Conservation (phyloP, 805 yeast genomes). For the Candida gorgasii region DNA sequence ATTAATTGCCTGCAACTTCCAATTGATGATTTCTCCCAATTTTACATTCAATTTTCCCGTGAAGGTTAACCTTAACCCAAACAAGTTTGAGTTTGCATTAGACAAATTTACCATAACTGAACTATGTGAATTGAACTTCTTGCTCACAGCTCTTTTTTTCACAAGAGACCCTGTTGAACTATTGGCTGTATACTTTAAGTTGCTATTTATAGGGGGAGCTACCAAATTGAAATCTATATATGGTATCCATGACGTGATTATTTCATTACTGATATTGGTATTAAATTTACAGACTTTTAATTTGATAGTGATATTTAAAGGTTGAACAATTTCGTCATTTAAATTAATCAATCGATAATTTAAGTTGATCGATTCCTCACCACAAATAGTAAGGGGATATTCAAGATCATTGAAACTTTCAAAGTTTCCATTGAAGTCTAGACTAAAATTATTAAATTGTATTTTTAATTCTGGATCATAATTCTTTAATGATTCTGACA, state of each 20-base stretch:
- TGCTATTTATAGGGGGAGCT: conserved; percentile 42
- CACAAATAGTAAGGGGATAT: conserved; percentile 29
- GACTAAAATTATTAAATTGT: conserved; percentile 7
- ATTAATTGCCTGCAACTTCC: conserved; percentile 70
- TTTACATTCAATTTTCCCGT: conserved; percentile 61
- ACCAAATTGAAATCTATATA: conserved; percentile 35
- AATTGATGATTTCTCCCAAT: conserved; percentile 59
- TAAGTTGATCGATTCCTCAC: conserved; percentile 34
- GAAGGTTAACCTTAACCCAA: conserved; percentile 49
- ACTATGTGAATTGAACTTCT: conserved; percentile 16
- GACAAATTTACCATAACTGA: conserved; percentile 39
- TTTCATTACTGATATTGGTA: conserved; percentile 23
- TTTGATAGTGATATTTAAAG: conserved; percentile 8
- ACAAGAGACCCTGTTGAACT: conserved; percentile 3
- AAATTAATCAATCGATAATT: conserved; percentile 36
- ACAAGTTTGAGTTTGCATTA: conserved; percentile 22
- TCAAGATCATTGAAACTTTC: conserved; percentile 13
- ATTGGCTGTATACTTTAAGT: conserved; percentile 28
- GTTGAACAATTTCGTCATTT: conserved; percentile 19
- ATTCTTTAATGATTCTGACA: conserved; percentile 40
- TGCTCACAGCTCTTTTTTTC: neutral
- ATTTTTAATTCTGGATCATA: conserved; percentile 7
- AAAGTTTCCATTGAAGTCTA: conserved; percentile 15
- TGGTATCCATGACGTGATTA: conserved; percentile 43
- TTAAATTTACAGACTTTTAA: conserved; percentile 21